phyloP scores from a whole-genome alignment of 345 rosid species.

The Rhodomyrtus tomentosa region DNA sequence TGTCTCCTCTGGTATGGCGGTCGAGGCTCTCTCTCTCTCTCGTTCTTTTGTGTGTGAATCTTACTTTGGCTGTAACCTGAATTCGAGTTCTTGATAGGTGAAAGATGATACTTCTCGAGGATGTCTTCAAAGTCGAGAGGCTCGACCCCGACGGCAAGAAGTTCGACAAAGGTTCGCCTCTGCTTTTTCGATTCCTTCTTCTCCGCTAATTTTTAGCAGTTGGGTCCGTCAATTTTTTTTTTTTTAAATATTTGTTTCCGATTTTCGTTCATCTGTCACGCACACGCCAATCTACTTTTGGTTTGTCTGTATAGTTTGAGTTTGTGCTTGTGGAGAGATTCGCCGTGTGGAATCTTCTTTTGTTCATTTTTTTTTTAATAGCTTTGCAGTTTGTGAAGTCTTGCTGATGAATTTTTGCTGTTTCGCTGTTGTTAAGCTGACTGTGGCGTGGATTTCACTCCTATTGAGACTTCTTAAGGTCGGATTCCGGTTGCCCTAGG shows the following conservation, averaged over 20 bases:
- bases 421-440: not conserved
- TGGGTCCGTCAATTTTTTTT: not conserved
- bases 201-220: not conserved
- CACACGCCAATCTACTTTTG: not conserved
- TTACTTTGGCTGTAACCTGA: not conserved
- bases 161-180: constrained; percentile 56
- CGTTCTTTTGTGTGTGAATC: not conserved
- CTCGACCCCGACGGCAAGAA: constrained; percentile 75
- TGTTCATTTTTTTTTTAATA: too few species aligned
- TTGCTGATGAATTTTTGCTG: not conserved
- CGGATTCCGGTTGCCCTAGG: not conserved
- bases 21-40: not conserved
- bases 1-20: not conserved
- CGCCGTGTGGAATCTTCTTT: not conserved
- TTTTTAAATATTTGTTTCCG: too few species aligned
- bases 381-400: not conserved
- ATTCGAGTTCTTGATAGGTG: not conserved
- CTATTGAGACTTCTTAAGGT: not conserved
- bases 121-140: constrained; percentile 49
- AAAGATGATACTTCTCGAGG: constrained; percentile 32
- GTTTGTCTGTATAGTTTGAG: not conserved
- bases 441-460: not conserved
- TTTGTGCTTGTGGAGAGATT: not conserved
- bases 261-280: not conserved
- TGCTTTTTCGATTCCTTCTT: not conserved